Evolutionary conservation across 371 early-diverging fungal genomes (phyloP), one percentile per base, ranked within the genome.

Genomic region (Mortierella sp.): DNA sequence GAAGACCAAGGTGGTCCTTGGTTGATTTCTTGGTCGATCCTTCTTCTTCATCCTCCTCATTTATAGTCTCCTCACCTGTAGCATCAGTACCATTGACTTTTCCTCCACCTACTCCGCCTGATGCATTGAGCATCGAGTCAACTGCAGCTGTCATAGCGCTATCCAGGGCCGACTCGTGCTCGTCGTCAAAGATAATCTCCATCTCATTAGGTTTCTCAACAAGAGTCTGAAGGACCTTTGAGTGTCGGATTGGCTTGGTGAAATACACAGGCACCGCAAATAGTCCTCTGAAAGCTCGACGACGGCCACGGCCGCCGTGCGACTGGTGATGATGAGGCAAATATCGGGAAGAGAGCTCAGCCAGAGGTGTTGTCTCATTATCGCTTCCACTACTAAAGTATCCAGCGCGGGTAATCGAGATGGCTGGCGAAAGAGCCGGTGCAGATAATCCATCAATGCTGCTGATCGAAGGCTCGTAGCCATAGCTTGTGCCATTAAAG

Each of bases 181-280:
- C 37, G 9, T 37, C 37, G 37, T 37, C 37, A 37, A 37, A 37
- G 9, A 37, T 37, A 9, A 37, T 37, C 21, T 64, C 71, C 52
- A 70, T 55, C 4, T 66, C 60, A 4, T 25, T n/a, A 0, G 67
- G 68, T n/a, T 76, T 57, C 30, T 71, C 71, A 1, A 63, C 46
- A 4, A 79, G 52, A 0, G 55, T 45, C 64, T 69, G 70, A 52
- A 79, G 48, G 1, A 79, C 68, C 60, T 79, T 79, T 51, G 79
- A 72, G 21, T 79, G 79, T 1, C 79, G 79, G n/a, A 79, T 68
- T 9, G 79, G 79, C 57, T 79, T 79, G 7, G 79, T 72, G 43
- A 72, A 65, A 46, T 79, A 79, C 7, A 72, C 60, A 7, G 72
- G 73, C 29, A 25, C 57, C 11, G 68, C 59, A 62, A 79, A 72